phyloP scores from a whole-genome alignment of 2,329 filamentous ascomycete species.

The Aspergillus glaucus region DNA sequence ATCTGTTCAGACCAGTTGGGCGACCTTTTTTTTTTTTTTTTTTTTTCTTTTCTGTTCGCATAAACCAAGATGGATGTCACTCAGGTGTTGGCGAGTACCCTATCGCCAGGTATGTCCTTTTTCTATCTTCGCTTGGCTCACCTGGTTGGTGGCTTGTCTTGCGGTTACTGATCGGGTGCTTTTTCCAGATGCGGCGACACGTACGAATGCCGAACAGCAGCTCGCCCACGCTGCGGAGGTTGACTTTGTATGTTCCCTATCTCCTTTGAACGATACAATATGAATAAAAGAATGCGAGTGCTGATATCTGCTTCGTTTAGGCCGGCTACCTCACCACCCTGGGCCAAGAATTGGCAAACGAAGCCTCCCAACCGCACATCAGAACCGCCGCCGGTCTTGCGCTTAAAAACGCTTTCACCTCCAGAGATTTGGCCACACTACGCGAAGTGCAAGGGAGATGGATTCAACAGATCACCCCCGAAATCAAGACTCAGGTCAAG shows the following conservation, averaged over 20 bases:
- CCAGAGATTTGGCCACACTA: constrained; percentile 80
- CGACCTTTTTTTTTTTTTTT: constrained; percentile 11
- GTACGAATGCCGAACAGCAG: constrained; percentile 89
- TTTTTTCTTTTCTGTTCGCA: constrained; percentile 12
- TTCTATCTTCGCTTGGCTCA: constrained; percentile 5
- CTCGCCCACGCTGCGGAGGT: constrained; percentile 85
- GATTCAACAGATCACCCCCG: constrained; percentile 72
- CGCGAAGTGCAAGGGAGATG: constrained; percentile 91
- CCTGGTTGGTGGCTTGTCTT: constrained; percentile 22
- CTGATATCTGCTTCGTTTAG: constrained; percentile 42
- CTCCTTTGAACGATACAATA: constrained; percentile 6
- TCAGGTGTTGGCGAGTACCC: constrained; percentile 93
- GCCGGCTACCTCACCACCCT: constrained; percentile 88
- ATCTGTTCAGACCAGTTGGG: too few species aligned
- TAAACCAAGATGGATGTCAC: constrained; percentile 81
- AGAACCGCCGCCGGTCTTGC: constrained; percentile 92
- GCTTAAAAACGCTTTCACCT: constrained; percentile 95
- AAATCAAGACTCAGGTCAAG: constrained; percentile 84
- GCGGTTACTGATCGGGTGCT: constrained; percentile 21
- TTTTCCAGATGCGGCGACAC: constrained; percentile 71
- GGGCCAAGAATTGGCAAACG: constrained; percentile 89
- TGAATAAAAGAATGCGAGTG: background rate
- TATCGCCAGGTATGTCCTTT: constrained; percentile 72
- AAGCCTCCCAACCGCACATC: constrained; percentile 73
- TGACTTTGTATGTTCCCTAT: constrained; percentile 71